These are phyloP conservation scores for Terfezia claveryi DNA, from an alignment of 495 filamentous ascomycete genomes.

Conservation along the genomic window DNA sequence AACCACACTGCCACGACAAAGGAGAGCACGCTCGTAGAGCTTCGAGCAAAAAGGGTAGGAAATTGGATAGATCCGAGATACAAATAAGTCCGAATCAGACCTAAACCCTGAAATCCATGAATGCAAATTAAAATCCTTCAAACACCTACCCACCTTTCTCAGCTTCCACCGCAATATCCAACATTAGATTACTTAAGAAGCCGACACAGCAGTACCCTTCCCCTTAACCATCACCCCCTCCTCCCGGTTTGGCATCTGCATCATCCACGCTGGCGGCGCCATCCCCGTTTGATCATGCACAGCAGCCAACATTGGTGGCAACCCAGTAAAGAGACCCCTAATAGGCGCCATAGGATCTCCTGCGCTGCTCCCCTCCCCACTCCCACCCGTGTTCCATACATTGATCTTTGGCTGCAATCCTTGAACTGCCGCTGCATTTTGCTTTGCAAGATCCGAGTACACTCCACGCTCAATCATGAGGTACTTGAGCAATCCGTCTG, in stretches of 20 bases:
- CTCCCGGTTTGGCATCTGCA: slow-evolving; percentile 5
- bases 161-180: too few relatives aligned
- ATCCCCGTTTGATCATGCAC: slow-evolving; percentile 75
- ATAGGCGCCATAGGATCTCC: slow-evolving; percentile 28
- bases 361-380: slow-evolving; percentile 18
- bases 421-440: slow-evolving; percentile 47
- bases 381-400: slow-evolving; percentile 55
- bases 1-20: too few relatives aligned
- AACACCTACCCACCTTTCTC: too few relatives aligned
- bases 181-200: too few relatives aligned
- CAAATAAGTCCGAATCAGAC: too few relatives aligned
- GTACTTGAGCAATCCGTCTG: slow-evolving; percentile 50
- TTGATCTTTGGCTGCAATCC: slow-evolving; percentile 73
- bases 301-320: slow-evolving; percentile 57
- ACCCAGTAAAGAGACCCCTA: slow-evolving; percentile 44
- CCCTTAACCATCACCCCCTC: too few relatives aligned
- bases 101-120: too few relatives aligned
- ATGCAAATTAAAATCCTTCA: too few relatives aligned
- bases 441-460: slow-evolving; percentile 41
- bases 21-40: too few relatives aligned
- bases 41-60: too few relatives aligned
- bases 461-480: slow-evolving; percentile 53
- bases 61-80: too few relatives aligned
- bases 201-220: too few relatives aligned
- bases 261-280: slow-evolving; percentile 42